These are phyloP conservation scores for Chlorella sp. DNA, from an alignment of 139 green algal genomes.

Conservation along the genomic window DNA sequence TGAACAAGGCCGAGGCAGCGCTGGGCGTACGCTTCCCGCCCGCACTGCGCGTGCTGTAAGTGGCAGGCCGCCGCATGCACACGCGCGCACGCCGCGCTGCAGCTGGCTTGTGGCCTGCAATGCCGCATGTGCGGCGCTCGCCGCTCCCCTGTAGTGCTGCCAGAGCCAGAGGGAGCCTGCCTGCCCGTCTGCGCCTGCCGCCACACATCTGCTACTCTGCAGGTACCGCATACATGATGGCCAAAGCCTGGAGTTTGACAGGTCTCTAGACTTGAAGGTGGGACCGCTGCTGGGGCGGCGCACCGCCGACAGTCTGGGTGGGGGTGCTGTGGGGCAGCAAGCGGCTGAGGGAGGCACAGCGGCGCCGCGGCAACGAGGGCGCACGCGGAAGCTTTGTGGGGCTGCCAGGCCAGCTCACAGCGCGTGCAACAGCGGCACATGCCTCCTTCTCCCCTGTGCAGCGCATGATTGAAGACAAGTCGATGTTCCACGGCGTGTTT, in stretches of 20 bases:
- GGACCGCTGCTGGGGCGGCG: background rate
- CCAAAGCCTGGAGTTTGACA: background rate
- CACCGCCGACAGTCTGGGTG: background rate
- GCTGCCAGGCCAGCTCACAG: too few relatives aligned
- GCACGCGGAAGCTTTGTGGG: too few relatives aligned
- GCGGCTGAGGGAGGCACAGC: background rate
- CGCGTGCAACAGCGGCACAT: too few relatives aligned
- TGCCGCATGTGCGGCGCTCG: background rate
- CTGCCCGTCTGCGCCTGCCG: background rate
- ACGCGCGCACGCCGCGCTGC: constrained; percentile 31
- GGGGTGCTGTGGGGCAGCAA: background rate
- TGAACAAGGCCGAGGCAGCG: constrained; percentile 16
- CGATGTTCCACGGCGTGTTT: constrained; percentile 38
- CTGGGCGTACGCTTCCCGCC: constrained; percentile 31
- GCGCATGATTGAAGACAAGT: constrained; percentile 19
- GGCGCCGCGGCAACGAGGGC: too few relatives aligned
- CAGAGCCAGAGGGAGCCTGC: background rate
- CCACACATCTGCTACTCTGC: background rate
- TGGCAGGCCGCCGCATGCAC: background rate
- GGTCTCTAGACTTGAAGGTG: background rate
- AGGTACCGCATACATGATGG: background rate
- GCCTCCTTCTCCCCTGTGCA: too few relatives aligned
- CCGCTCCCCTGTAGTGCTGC: background rate
- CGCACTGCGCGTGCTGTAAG: constrained; percentile 38
- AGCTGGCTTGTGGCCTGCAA: constrained; percentile 29